Evolutionary conservation across 352 stramenopile species (phyloP), one percentile per base, ranked within the genome.

Genomic region (Globisporangium middletonii): DNA sequence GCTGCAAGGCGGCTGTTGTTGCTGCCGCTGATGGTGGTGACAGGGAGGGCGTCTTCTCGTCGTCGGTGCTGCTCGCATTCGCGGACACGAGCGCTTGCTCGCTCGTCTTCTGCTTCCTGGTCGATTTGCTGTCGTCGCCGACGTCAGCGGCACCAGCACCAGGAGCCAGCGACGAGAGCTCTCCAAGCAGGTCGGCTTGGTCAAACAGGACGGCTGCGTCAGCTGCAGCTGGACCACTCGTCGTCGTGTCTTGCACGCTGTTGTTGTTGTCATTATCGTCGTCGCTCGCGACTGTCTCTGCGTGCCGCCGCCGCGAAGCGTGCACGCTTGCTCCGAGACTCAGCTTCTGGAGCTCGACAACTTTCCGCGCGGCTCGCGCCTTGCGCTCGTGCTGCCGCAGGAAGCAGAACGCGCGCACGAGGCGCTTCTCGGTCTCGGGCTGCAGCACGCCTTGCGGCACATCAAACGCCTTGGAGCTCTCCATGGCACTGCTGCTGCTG

Each of bases 381-480:
- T 86, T 87, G 41, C 73, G 67, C 27, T 85, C 75, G 51, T 86
- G 73, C 61, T 86, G 77, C 7, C 77, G 71, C 15, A 86, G 59
- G 41, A 78, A 75, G 55, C 65, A 74, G 45, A 89, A 86, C 16
- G 79, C 62, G 6, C 75, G 72, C 58, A 77, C 57, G 49, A 89
- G 57, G 44, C 74, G 73, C 54, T 71, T 60, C 37, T 73, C 65
- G 19, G 64, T 65, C n/a, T 86, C 79, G 3, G 67, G 53, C 45
- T 71, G 67, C 26, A 85, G 62, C 59, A 71, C 41, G 4, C 41
- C 59, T 11, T 57, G 62, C 16, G 62, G 54, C 50, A 60, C 7
- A 8, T 68, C 62, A 38, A 64, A 55, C 50, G 62, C 57, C 37
- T 50, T 60, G 19, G 50, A 48, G 57, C 43, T 65, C 38, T 64